These are phyloP conservation scores for Fusarium sp. DNA, from an alignment of 2,329 filamentous ascomycete genomes.

Conservation along the genomic window DNA sequence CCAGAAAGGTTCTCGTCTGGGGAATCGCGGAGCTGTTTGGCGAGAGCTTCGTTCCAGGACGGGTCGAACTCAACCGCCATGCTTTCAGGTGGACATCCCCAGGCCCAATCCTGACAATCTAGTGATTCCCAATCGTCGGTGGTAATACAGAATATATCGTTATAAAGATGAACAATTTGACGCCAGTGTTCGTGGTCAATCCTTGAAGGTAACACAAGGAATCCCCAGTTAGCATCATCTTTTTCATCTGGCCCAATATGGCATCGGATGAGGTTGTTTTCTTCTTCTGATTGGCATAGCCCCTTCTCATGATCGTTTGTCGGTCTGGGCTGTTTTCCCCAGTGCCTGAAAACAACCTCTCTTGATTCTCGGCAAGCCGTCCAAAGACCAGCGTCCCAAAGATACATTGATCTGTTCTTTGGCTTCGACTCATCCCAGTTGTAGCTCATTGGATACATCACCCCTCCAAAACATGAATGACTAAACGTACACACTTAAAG, in stretches of 20 bases:
- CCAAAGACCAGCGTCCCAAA: background rate
- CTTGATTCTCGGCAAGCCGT: background rate
- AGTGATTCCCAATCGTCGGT: background rate
- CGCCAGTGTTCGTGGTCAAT: background rate
- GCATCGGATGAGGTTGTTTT: background rate
- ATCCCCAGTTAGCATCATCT: no score
- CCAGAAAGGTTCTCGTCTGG: background rate
- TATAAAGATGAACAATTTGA: background rate
- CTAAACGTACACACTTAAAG: no score
- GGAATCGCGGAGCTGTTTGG: accelerated
- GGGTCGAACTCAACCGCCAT: background rate
- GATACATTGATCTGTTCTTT: background rate
- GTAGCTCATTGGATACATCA: background rate
- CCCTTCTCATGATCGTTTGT: background rate
- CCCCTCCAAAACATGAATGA: accelerated
- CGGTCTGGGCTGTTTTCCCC: background rate
- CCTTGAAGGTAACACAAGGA: background rate
- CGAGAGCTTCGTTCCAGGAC: background rate
- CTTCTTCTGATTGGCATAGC: background rate
- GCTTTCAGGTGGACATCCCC: no score
- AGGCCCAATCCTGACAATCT: no score
- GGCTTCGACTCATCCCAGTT: background rate
- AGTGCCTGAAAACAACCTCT: background rate
- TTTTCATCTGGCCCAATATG: background rate
- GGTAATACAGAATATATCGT: background rate